phyloP scores from a whole-genome alignment of 179 eudicot genomes.

The Camellia oleifera region DNA sequence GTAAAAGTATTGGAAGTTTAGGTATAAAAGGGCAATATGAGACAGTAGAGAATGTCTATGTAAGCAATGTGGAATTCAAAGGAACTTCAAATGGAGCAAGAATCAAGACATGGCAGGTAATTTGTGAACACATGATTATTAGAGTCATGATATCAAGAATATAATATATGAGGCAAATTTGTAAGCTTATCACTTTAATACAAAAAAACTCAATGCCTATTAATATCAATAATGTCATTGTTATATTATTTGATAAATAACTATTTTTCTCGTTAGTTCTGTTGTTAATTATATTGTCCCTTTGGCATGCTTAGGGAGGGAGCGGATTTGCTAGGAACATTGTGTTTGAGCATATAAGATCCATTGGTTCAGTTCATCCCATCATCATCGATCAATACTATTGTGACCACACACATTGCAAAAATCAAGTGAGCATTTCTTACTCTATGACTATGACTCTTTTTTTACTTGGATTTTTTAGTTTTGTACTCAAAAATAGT shows the following conservation, averaged over 20 bases:
- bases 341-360: slow-evolving; percentile 11
- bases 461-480: neutral
- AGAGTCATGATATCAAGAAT: neutral
- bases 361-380: neutral
- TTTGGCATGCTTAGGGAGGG: slow-evolving; percentile 24
- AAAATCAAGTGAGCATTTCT: slow-evolving; percentile 10
- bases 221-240: too few relatives aligned
- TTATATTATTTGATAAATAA: too few relatives aligned
- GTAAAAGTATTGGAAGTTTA: slow-evolving; percentile 52
- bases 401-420: slow-evolving; percentile 12
- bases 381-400: slow-evolving; percentile 27
- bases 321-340: slow-evolving; percentile 20
- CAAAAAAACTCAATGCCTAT: too few relatives aligned
- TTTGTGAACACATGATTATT: neutral
- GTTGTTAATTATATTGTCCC: neutral
- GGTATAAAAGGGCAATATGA: slow-evolving; percentile 38
- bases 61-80: slow-evolving; percentile 27
- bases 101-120: slow-evolving; percentile 26
- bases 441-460: too few relatives aligned
- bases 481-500: neutral
- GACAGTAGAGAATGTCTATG: slow-evolving; percentile 37
- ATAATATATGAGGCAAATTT: neutral
- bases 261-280: neutral
- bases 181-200: neutral
- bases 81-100: slow-evolving; percentile 20